Base-by-base conservation (phyloP, 2,329 filamentous ascomycete genomes). In the Sarocladium oryzae region DNA sequence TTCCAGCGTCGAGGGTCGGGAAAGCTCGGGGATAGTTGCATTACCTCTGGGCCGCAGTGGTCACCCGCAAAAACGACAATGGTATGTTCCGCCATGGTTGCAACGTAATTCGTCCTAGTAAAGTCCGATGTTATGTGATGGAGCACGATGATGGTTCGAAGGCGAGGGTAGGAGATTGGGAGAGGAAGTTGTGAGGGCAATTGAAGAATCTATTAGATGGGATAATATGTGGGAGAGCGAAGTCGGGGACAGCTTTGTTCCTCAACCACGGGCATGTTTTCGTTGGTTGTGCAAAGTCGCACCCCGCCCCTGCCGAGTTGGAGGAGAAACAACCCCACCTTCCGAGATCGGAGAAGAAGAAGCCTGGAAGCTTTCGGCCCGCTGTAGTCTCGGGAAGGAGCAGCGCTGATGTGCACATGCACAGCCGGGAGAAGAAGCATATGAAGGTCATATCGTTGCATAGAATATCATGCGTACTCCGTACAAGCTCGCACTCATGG, bases 1-100 rank as follows among this genome's bases (percentile, higher is more conserved):
- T 50, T 13, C 46, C 50, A 52, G 46, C 52, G 53, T 57, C 53
- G 52, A 55, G 26, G 49, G 50, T 56, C n/a, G 53, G 54, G 53
- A 52, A 49, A 55, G 52, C 54, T 54, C 50, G 18, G 49, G 46
- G 49, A 9, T 50, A 49, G 8, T 50, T 40, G 60, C 77, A n/a
- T 61, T 69, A 89, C 86, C 81, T 92, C 88, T 6, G 88, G 88
- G 68, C 88, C 88, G 63, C 85, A 88, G 71, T 91, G 86, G 73
- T 93, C 88, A 63, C 87, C 87, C 51, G 71, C 85, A 66, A 90
- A 88, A 56, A 90, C 85, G 55, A 90, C 86, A 65, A 89, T 85
- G 59, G 88, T 88, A 65, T 81, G 84, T 50, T 78, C 74, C 58
- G 82, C 69, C 85, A 88, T 88, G 53, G 60, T 76, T 55, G 41